Conservation (phyloP, 2,329 filamentous ascomycete species). For the Taxawa tesnikishii region DNA sequence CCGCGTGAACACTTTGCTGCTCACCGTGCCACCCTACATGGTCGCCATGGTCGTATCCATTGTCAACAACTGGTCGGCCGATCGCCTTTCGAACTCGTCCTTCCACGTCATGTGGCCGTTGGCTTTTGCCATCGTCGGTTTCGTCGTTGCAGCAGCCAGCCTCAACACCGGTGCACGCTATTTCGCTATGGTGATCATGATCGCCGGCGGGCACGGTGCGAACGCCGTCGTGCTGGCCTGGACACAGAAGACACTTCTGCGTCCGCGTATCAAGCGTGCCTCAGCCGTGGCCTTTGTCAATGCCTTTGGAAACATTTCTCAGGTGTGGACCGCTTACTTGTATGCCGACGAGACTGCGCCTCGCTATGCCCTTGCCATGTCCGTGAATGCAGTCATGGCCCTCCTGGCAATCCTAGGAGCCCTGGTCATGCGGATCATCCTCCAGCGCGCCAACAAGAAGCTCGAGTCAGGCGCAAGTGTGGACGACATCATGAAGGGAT, state of each 20-base stretch:
- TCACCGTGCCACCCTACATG: constrained; percentile 21
- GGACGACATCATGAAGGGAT: no score
- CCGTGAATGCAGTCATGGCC: no score
- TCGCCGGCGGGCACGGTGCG: constrained; percentile 45
- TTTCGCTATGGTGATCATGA: constrained; percentile 47
- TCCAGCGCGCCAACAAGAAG: no score
- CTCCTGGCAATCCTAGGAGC: no score
- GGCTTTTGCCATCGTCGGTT: constrained; percentile 40
- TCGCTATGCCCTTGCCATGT: no score
- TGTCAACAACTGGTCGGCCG: constrained; percentile 12
- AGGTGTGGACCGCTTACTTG: no score
- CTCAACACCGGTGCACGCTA: constrained; percentile 45
- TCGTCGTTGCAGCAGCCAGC: constrained; percentile 49
- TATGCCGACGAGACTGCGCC: no score
- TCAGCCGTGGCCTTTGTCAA: constrained; percentile 17
- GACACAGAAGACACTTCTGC: constrained; percentile 29
- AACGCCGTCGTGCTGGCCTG: constrained; percentile 47
- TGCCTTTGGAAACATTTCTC: no score
- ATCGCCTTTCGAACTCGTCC: constrained; percentile 29
- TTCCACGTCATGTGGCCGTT: constrained; percentile 47
- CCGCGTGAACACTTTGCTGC: constrained; percentile 20
- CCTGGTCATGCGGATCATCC: no score
- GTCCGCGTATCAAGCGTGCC: constrained; percentile 17
- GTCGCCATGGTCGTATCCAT: constrained; percentile 14
- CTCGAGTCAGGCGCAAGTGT: no score